Conservation (phyloP, 441 rosid species). For the Jatropha podagrica region DNA sequence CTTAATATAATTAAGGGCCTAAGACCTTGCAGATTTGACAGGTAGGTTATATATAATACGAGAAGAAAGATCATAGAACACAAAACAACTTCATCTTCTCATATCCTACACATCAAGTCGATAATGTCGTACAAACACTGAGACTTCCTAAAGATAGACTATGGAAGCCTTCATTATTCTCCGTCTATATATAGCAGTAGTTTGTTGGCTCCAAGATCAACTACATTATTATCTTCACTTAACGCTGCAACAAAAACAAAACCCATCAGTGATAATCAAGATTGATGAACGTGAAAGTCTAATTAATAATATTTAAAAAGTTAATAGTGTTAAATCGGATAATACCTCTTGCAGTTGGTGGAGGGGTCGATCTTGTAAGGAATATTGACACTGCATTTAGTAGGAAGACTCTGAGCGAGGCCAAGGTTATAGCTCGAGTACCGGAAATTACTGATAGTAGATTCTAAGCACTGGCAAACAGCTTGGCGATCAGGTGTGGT, state of each 20-base stretch:
- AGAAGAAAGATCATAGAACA: no score
- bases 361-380: conserved; percentile 3
- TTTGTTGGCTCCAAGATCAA: no score
- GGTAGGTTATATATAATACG: no score
- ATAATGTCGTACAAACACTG: no score
- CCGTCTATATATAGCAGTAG: background rate
- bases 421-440: background rate
- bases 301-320: background rate
- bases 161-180: background rate
- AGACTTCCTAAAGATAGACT: background rate
- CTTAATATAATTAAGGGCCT: no score
- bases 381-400: background rate
- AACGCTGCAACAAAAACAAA: background rate
- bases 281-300: background rate
- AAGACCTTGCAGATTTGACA: no score
- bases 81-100: no score
- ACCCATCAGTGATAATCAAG: background rate
- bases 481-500: background rate
- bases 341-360: background rate
- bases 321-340: background rate
- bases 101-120: no score
- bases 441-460: background rate
- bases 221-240: background rate
- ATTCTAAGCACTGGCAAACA: background rate
- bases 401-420: background rate